Evolutionary conservation across 2,329 filamentous ascomycete species (phyloP).

Genomic region (Clarireedia paspali): DNA sequence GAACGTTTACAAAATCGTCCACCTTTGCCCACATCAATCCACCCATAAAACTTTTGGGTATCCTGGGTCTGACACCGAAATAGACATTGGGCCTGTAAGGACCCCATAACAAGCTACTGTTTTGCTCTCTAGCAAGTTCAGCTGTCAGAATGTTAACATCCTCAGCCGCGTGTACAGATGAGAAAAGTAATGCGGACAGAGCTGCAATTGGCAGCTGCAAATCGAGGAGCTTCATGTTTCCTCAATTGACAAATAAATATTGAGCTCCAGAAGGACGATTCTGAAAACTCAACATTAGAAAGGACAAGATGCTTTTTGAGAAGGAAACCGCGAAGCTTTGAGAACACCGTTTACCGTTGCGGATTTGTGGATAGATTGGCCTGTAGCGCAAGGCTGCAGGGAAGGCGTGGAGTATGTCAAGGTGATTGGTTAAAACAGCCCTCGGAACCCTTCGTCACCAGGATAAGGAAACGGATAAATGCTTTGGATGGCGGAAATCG

Average conservation of each 20-base stretch:
- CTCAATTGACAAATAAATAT: slow-evolving; percentile 10
- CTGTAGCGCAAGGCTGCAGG: slow-evolving; percentile 25
- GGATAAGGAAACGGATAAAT: no score
- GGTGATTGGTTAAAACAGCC: background rate
- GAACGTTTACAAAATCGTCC: slow-evolving; percentile 68
- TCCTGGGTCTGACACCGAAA: slow-evolving; percentile 78
- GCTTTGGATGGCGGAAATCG: no score
- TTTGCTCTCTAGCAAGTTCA: slow-evolving; percentile 42
- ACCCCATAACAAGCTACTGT: slow-evolving; percentile 89
- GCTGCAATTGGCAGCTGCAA: slow-evolving; percentile 13
- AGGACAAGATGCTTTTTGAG: background rate
- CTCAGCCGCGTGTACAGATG: slow-evolving; percentile 16
- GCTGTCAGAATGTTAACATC: slow-evolving; percentile 23
- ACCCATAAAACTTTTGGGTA: slow-evolving; percentile 73
- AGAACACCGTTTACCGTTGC: slow-evolving; percentile 11
- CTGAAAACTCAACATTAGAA: slow-evolving; percentile 18
- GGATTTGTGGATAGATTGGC: slow-evolving; percentile 15
- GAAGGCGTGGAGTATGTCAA: no score
- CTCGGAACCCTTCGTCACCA: background rate
- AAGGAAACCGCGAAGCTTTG: slow-evolving; percentile 1
- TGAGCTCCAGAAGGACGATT: background rate
- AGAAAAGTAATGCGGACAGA: slow-evolving; percentile 12
- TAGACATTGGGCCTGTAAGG: slow-evolving; percentile 92
- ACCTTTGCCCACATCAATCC: slow-evolving; percentile 86
- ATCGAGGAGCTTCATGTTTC: slow-evolving; percentile 17